These are phyloP conservation scores for Yarrowia sp. DNA, from an alignment of 805 yeast species.

Conservation along the genomic window DNA sequence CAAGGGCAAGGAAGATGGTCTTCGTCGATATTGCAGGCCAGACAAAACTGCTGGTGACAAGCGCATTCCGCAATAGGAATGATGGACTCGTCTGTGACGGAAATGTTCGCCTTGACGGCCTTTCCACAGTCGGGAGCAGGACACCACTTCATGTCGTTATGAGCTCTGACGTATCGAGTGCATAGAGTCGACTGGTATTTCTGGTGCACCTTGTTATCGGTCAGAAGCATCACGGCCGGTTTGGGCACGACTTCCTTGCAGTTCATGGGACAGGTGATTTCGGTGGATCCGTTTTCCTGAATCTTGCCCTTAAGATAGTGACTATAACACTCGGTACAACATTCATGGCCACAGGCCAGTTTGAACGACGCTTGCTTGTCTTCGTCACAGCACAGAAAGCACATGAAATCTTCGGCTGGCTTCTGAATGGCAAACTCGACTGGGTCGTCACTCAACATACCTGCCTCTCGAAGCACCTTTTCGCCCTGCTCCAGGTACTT, in stretches of 20 bases:
- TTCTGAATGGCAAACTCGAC: slow-evolving; percentile 39
- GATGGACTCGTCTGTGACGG: slow-evolving; percentile 54
- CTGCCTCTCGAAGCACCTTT: slow-evolving; percentile 22
- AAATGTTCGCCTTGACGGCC: slow-evolving; percentile 57
- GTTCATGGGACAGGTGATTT: slow-evolving; percentile 68
- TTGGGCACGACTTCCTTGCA: slow-evolving; percentile 55
- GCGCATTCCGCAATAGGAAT: slow-evolving; percentile 54
- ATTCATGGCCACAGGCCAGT: slow-evolving; percentile 72
- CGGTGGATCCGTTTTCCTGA: slow-evolving; percentile 48
- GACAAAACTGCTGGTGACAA: slow-evolving; percentile 76
- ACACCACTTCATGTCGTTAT: slow-evolving; percentile 69
- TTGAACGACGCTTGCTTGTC: slow-evolving; percentile 54
- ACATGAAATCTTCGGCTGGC: slow-evolving; percentile 52
- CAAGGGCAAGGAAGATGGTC: slow-evolving; percentile 91
- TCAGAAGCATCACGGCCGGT: slow-evolving; percentile 51
- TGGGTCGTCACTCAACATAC: slow-evolving; percentile 43
- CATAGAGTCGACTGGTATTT: slow-evolving; percentile 45
- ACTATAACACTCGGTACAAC: slow-evolving; percentile 72
- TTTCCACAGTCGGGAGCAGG: slow-evolving; percentile 81
- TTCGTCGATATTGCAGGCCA: slow-evolving; percentile 67
- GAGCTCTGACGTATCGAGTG: slow-evolving; percentile 60
- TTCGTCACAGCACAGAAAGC: slow-evolving; percentile 78
- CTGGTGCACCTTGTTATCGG: slow-evolving; percentile 44
- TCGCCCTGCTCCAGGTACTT: slow-evolving; percentile 27
- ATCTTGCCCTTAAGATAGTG: slow-evolving; percentile 61